A percentile compares a stretch with the other conserved stretches of the same genome.
Evolutionary conservation across 73 alveolate genomes (phyloP).

Genomic region (Breviolum minutum): DNA sequence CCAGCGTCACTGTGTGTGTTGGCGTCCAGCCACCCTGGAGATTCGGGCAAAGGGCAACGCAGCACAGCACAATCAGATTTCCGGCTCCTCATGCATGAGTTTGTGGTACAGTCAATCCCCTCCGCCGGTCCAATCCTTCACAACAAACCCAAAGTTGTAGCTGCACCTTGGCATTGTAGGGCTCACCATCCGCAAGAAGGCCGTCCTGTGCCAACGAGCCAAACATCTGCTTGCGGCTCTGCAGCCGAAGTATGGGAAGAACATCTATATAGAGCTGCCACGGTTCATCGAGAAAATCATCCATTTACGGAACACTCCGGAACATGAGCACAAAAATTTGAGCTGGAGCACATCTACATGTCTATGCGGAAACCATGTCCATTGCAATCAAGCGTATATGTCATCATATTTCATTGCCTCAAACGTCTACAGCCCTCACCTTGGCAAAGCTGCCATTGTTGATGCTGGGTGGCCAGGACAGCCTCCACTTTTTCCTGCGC

Average conservation of each 20-base stretch:
- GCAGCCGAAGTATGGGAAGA: too few species aligned
- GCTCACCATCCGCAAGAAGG: conserved; percentile 70
- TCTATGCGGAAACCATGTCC: background rate
- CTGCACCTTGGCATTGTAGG: conserved; percentile 29
- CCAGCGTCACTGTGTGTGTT: conserved; percentile 63
- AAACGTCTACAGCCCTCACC: background rate
- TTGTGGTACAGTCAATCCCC: background rate
- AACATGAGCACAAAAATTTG: too few species aligned
- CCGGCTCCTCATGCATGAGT: background rate
- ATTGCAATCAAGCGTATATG: too few species aligned
- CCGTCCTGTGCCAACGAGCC: conserved; percentile 27
- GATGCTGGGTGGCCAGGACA: conserved; percentile 71
- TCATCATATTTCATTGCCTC: background rate
- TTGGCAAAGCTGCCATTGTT: conserved; percentile 81
- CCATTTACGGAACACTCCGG: too few species aligned
- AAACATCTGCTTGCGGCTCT: too few species aligned
- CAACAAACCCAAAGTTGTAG: too few species aligned
- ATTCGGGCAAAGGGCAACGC: background rate
- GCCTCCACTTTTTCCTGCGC: conserved; percentile 55
- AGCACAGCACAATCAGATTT: too few species aligned
- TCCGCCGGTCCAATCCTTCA: too few species aligned
- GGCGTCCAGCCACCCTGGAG: conserved; percentile 84
- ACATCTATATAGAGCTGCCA: too few species aligned
- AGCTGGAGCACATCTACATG: background rate
- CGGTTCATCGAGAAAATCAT: too few species aligned